phyloP scores from a whole-genome alignment of 352 stramenopile species.

The Globisporangium ultimum region DNA sequence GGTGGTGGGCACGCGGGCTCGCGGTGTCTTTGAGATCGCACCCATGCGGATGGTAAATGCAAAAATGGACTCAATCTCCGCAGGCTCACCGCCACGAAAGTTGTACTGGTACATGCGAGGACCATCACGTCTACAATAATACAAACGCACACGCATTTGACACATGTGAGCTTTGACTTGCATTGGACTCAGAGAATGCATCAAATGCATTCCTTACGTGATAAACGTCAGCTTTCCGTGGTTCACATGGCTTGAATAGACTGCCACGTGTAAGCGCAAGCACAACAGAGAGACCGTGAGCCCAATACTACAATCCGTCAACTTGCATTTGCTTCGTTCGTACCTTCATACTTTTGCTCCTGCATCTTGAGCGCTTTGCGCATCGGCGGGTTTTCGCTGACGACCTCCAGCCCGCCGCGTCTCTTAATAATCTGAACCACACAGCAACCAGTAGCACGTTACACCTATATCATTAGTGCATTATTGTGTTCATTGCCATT shows the following conservation, averaged over 20 bases:
- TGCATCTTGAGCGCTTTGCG: constrained; percentile 52
- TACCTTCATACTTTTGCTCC: constrained; percentile 41
- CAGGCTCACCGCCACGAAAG: constrained; percentile 36
- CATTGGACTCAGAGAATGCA: not conserved
- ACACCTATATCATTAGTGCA: not conserved
- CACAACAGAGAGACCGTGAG: not conserved
- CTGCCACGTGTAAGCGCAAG: constrained; percentile 5
- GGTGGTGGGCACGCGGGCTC: not conserved
- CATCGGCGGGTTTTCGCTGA: constrained; percentile 43
- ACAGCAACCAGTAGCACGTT: not conserved
- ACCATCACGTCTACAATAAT: constrained; percentile 34
- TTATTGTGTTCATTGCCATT: too few relatives aligned
- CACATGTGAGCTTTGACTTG: not conserved
- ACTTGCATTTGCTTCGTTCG: too few relatives aligned
- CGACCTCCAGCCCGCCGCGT: constrained; percentile 49
- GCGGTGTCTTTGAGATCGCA: constrained; percentile 41
- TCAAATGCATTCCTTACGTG: constrained; percentile 21
- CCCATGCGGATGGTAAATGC: constrained; percentile 50
- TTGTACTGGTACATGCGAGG: constrained; percentile 65
- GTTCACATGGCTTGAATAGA: constrained; percentile 64
- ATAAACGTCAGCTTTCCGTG: constrained; percentile 71
- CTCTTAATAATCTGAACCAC: constrained; percentile 36
- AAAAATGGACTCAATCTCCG: constrained; percentile 36
- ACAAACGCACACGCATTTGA: too few relatives aligned
- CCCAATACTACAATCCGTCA: not conserved